Evolutionary conservation across 495 filamentous ascomycete genomes (phyloP).

Genomic region (Aspergillus leporis): DNA sequence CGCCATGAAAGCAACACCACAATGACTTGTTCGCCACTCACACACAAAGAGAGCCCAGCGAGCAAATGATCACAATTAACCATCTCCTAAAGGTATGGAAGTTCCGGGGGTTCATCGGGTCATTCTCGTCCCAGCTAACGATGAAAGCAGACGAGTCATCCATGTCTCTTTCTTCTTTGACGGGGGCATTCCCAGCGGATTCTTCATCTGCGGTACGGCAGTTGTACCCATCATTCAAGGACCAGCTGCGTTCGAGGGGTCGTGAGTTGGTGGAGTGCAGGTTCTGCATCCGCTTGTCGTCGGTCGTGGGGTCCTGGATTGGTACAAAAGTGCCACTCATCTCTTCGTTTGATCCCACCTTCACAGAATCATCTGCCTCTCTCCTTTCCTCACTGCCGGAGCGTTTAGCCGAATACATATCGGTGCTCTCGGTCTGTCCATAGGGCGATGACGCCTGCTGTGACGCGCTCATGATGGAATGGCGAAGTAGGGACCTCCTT

Average conservation of each 20-base stretch:
- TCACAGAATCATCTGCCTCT: slow-evolving; percentile 14
- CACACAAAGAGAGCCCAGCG: slow-evolving; percentile 77
- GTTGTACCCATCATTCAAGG: slow-evolving; percentile 64
- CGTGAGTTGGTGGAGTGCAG: slow-evolving; percentile 25
- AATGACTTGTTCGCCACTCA: slow-evolving; percentile 47
- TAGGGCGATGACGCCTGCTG: slow-evolving; percentile 4
- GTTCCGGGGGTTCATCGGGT: slow-evolving; percentile 71
- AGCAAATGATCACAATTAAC: slow-evolving; percentile 73
- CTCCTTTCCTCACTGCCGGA: slow-evolving; percentile 17
- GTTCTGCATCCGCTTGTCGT: slow-evolving; percentile 23
- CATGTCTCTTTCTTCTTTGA: slow-evolving; percentile 18
- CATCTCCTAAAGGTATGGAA: slow-evolving; percentile 71
- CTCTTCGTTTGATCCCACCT: slow-evolving; percentile 15
- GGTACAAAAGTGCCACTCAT: slow-evolving; percentile 28
- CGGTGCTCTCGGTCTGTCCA: slow-evolving; percentile 10
- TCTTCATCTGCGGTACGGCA: slow-evolving; percentile 40
- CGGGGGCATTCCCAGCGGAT: slow-evolving; percentile 18
- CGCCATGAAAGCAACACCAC: neutral
- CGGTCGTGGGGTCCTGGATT: slow-evolving; percentile 21
- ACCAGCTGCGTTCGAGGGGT: slow-evolving; percentile 46
- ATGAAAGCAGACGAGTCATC: slow-evolving; percentile 45
- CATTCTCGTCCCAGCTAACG: slow-evolving; percentile 72
- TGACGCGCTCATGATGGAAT: slow-evolving; percentile 14
- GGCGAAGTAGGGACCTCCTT: neutral
- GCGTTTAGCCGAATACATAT: slow-evolving; percentile 8